Conservation (phyloP, 768 basidiomycete species). For the Phylloporus sp. region DNA sequence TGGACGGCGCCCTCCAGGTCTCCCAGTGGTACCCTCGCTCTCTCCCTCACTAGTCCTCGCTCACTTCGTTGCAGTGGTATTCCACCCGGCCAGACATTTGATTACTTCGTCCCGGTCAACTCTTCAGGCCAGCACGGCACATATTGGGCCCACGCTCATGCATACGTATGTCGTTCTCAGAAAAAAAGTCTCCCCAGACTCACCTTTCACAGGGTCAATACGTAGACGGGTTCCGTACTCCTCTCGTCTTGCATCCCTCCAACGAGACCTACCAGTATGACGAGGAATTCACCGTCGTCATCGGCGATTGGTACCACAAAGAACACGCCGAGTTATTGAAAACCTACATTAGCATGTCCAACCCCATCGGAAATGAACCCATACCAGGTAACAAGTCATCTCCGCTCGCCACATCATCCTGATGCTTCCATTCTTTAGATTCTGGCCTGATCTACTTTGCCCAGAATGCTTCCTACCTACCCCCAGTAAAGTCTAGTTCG, state of each 20-base stretch:
- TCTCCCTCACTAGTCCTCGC: not conserved
- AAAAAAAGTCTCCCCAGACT: not conserved
- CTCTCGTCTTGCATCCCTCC: constrained; percentile 70
- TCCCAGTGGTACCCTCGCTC: constrained; percentile 69
- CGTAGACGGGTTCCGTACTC: constrained; percentile 88
- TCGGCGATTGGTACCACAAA: constrained; percentile 92
- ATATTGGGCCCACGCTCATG: constrained; percentile 78
- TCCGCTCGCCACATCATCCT: not conserved
- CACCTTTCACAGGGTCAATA: constrained; percentile 66
- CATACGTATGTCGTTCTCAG: constrained; percentile 30
- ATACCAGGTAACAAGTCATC: constrained; percentile 55
- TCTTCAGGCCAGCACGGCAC: constrained; percentile 72
- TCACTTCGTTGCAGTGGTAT: constrained; percentile 56
- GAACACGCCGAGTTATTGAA: constrained; percentile 61
- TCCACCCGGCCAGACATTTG: constrained; percentile 64
- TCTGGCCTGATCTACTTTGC: constrained; percentile 82
- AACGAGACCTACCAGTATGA: constrained; percentile 74
- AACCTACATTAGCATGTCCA: constrained; percentile 63
- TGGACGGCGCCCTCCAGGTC: constrained; percentile 82
- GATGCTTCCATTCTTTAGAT: constrained; percentile 40
- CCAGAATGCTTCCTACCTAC: constrained; percentile 68
- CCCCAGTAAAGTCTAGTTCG: constrained; percentile 48
- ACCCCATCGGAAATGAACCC: constrained; percentile 86
- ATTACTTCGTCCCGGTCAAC: constrained; percentile 72
- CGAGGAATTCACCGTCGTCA: constrained; percentile 81